Evolutionary conservation across 352 stramenopile genomes (phyloP), one percentile per base, ranked within the genome.

Genomic region (Blastocystis sp.): DNA sequence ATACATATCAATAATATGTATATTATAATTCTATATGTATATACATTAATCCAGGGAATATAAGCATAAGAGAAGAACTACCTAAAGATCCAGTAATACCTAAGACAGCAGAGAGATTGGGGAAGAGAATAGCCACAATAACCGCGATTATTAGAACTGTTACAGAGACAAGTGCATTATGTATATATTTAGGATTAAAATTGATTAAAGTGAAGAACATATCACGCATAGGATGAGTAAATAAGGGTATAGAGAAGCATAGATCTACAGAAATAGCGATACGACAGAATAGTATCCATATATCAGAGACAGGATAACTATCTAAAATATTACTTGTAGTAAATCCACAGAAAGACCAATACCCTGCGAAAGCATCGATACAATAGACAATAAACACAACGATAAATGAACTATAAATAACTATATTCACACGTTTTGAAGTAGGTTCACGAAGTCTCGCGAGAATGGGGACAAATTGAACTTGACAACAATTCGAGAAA

Each of bases 221-320:
- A 55, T 47, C n/a, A 5, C 45, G 45, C 40, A 55, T 31, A 4
- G 45, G 45, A 55, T 55, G 45, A 45, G 45, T 35, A 55, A 55
- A 55, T 9, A 55, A 35, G 4, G 45, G 45, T 49, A 55, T 55
- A 1, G 31, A 49, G 45, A 55, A 55, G 32, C 45, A 55, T 35
- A 55, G 40, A 9, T 18, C 48, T 11, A 55, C 25, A 24, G 48
- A 31, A 11, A 55, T 55, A 21, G 45, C 45, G 16, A 55, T 16
- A 40, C 45, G 45, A 10, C 45, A 55, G 45, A 55, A 49, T 35
- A 55, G 25, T 18, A 55, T 49, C 25, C 25, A 45, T 23, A 55
- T 36, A 10, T 55, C 45, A 10, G 23, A 11, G 32, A 55, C 28
- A 10, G 45, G 45, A 35, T 49, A 55, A 13, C 31, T 49, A 45